These are phyloP conservation scores for Entamoeba moshkovskii DNA, from an alignment of 208 protist species.

Conservation along the genomic window DNA sequence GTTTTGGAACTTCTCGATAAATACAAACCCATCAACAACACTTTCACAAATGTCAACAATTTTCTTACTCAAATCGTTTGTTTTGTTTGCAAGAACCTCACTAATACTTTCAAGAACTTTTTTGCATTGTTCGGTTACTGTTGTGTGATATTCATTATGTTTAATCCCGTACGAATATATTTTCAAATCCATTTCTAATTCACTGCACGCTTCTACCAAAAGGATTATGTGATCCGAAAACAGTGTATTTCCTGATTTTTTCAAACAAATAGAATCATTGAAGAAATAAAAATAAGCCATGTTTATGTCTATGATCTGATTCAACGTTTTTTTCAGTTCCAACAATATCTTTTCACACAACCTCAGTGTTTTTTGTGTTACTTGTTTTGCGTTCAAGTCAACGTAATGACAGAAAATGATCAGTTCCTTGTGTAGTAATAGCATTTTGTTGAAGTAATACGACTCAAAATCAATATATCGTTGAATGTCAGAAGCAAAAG, in stretches of 20 bases:
- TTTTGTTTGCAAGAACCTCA: background rate
- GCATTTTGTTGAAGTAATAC: background rate
- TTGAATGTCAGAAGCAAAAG: too few relatives aligned
- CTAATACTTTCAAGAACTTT: background rate
- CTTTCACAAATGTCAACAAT: background rate
- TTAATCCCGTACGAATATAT: background rate
- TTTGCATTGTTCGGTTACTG: background rate
- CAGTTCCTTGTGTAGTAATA: background rate
- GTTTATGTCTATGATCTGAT: background rate
- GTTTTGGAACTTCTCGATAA: background rate
- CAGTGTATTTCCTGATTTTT: background rate
- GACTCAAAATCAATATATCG: background rate
- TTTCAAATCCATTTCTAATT: background rate
- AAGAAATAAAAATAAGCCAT: background rate
- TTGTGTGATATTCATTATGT: background rate
- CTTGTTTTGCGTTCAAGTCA: background rate
- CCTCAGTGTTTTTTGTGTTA: background rate
- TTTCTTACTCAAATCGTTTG: background rate
- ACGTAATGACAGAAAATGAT: background rate
- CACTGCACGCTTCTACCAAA: background rate
- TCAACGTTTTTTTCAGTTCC: background rate
- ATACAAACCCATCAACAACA: background rate
- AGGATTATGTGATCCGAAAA: background rate
- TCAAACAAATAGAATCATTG: background rate
- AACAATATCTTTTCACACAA: background rate